Evolutionary conservation across 148 eudicot genomes (phyloP).

Genomic region (Fagopyrum esculentum): DNA sequence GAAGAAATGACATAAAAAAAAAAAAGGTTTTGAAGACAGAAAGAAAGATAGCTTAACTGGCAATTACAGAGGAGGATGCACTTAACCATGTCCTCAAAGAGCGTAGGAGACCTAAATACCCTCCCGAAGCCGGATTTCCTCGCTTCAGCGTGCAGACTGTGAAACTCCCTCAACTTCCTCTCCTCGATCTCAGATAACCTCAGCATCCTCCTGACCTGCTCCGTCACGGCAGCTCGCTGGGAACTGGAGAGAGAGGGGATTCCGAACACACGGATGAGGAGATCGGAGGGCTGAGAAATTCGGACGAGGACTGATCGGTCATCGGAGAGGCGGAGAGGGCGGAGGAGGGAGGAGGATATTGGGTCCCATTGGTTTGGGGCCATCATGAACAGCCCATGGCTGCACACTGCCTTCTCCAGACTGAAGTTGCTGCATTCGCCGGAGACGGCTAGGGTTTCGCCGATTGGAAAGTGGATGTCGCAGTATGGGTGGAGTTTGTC

Average conservation of each 20-base stretch:
- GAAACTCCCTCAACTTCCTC: slow-evolving; percentile 43
- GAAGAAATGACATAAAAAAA: neutral
- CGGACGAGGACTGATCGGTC: slow-evolving; percentile 22
- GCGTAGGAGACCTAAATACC: slow-evolving; percentile 64
- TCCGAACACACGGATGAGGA: slow-evolving; percentile 34
- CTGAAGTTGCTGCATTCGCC: neutral
- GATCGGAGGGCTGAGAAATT: slow-evolving; percentile 39
- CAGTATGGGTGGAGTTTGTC: neutral
- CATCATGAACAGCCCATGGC: slow-evolving; percentile 29
- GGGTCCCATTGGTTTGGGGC: slow-evolving; percentile 30
- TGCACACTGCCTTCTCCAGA: slow-evolving; percentile 23
- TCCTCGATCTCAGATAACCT: slow-evolving; percentile 55
- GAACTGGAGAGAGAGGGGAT: slow-evolving; percentile 24
- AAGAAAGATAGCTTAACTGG: slow-evolving; percentile 27
- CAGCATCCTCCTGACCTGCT: slow-evolving; percentile 71
- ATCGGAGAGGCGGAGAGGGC: slow-evolving; percentile 49
- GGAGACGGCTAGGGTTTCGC: neutral
- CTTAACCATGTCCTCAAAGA: slow-evolving; percentile 87
- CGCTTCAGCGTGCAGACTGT: slow-evolving; percentile 39
- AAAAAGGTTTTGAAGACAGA: neutral
- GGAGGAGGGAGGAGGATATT: slow-evolving; percentile 36
- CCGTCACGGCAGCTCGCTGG: slow-evolving; percentile 15
- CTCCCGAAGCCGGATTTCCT: slow-evolving; percentile 55
- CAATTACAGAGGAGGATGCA: slow-evolving; percentile 65
- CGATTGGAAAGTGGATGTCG: slow-evolving; percentile 15